Evolutionary conservation across 23 red algal species (phyloP), one percentile per base, ranked within the genome.

Genomic region (Cyanidioschyzon merolae): DNA sequence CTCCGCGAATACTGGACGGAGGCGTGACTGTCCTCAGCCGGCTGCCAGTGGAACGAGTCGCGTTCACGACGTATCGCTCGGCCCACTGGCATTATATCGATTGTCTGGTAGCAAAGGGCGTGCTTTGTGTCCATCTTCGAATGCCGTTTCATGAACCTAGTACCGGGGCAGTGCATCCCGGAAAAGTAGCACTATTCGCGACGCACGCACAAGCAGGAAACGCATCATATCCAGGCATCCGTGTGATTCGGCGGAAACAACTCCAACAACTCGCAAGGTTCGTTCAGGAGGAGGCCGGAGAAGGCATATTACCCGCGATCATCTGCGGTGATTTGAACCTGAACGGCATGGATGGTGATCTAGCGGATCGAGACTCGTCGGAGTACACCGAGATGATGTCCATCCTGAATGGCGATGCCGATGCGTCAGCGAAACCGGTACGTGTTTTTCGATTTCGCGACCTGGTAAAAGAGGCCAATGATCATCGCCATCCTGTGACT

Each of bases 301-400:
- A 34, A 0, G 25, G 17, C 25, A 67, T 26, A 34, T 30, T 40
- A 25, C 38, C 68, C 34, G 38, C 59, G 25, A 31, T 81, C 7
- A 39, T 81, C 7, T 81, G 78, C 59, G 78, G 78, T 1, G 78
- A 81, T 32, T 31, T 81, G 45, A 81, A 81, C 41, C 41, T 81
- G 40, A 81, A 81, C 32, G 78, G 78, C 18, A 17, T 50, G 68
- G 37, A 27, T n/a, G 59, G 21, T 57, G 45, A 1, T 21, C 16
- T 18, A 1, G 78, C 58, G 34, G 41, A 58, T 41, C 40, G 38
- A 35, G 78, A 81, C 59, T 71, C 58, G n/a, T 18, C 54, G 32
- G 78, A 81, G 7, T 81, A 81, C 59, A 0, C 34, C 21, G 50
- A 81, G 15, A 81, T 81, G 78, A 58, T 81, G 24, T 2, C 24